These are phyloP conservation scores for Ustilago hordei DNA, from an alignment of 1,284 basidiomycete genomes.

Conservation along the genomic window DNA sequence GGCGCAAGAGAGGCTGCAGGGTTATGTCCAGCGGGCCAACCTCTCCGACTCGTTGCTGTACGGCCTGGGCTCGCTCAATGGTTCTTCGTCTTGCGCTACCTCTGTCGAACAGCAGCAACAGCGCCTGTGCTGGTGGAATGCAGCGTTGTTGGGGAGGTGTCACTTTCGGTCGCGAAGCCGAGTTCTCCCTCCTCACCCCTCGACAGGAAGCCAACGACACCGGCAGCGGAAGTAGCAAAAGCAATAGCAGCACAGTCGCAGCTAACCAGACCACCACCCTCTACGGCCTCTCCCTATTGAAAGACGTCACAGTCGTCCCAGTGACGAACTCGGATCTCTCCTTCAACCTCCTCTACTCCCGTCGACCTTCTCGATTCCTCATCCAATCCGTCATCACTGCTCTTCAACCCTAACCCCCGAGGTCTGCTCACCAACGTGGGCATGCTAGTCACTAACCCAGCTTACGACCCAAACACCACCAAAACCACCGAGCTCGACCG, in stretches of 20 bases:
- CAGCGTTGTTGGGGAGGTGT: slow-evolving; percentile 15
- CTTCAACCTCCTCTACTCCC: slow-evolving; percentile 71
- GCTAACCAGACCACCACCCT: slow-evolving; percentile 21
- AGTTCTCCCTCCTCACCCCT: slow-evolving; percentile 9
- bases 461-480: slow-evolving; percentile 71
- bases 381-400: slow-evolving; percentile 70
- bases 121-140: slow-evolving; percentile 3
- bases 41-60: slow-evolving; percentile 69
- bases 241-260: not conserved
- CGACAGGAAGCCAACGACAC: slow-evolving; percentile 19
- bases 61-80: slow-evolving; percentile 49
- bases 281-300: slow-evolving; percentile 37
- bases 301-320: slow-evolving; percentile 37
- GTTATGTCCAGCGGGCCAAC: slow-evolving; percentile 71
- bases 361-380: slow-evolving; percentile 67
- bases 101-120: slow-evolving; percentile 14
- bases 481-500: slow-evolving; percentile 70
- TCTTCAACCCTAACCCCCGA: slow-evolving; percentile 71
- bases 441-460: slow-evolving; percentile 72
- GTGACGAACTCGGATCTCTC: slow-evolving; percentile 71
- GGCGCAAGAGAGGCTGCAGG: slow-evolving; percentile 70
- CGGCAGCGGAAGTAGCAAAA: not conserved
- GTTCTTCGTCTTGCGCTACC: slow-evolving; percentile 7
- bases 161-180: slow-evolving; percentile 15
- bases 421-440: slow-evolving; percentile 72